These are phyloP conservation scores for Didymosphaeria variabile DNA, from an alignment of 2,329 filamentous ascomycete species.

Conservation along the genomic window DNA sequence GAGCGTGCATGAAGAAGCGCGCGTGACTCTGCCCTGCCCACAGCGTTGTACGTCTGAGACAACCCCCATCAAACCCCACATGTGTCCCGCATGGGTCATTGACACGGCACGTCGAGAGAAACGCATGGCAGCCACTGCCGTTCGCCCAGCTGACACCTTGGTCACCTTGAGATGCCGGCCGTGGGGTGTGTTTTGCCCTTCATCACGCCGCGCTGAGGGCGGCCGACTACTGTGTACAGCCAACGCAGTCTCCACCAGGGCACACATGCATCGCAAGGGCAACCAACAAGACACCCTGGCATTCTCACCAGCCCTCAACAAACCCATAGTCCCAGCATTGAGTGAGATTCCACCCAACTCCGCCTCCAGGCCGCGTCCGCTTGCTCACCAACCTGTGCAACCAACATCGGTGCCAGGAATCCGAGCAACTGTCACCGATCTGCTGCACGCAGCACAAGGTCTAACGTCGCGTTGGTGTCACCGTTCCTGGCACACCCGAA, in stretches of 20 bases:
- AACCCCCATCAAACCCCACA: constrained; percentile 20
- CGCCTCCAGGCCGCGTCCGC: background rate
- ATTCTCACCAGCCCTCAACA: background rate
- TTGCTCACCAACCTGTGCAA: constrained; percentile 5
- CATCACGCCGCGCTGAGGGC: constrained; percentile 1
- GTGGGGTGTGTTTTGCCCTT: constrained; percentile 1
- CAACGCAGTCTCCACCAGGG: background rate
- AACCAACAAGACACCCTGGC: background rate
- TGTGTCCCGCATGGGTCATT: constrained; percentile 6
- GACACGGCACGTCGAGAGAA: constrained; percentile 13
- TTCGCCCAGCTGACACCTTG: constrained; percentile 1
- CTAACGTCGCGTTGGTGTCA: constrained; percentile 13
- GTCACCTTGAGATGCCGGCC: constrained; percentile 1
- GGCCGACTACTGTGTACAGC: background rate
- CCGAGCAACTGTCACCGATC: constrained; percentile 16
- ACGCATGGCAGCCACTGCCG: constrained; percentile 6
- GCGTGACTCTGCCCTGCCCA: constrained; percentile 15
- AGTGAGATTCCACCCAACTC: background rate
- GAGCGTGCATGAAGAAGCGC: constrained; percentile 4
- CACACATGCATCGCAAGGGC: background rate
- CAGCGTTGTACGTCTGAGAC: constrained; percentile 14
- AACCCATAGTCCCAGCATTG: constrained; percentile 5
- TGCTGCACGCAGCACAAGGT: constrained; percentile 10
- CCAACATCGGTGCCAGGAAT: constrained; percentile 6
- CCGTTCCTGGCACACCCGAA: constrained; percentile 15